These are phyloP conservation scores for Epichloe amarillans DNA, from an alignment of 2,329 filamentous ascomycete genomes.

Conservation along the genomic window DNA sequence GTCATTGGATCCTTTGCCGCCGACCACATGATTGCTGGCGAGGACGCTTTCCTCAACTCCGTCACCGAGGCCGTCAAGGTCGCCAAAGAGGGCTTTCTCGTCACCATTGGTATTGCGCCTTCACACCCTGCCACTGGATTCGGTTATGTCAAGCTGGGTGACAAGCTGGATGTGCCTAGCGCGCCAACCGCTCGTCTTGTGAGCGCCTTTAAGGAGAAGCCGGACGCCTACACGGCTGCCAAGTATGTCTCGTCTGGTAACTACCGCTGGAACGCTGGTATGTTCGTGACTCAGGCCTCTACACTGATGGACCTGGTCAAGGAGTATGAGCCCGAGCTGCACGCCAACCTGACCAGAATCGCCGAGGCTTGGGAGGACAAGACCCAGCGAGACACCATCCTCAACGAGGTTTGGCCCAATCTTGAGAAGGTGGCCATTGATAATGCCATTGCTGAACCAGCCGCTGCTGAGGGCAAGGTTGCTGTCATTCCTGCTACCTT, in stretches of 20 bases:
- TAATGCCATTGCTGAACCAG: constrained; percentile 15
- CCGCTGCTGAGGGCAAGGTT: constrained; percentile 14
- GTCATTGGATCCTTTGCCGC: constrained; percentile 15
- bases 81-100: constrained; percentile 14
- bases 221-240: constrained; percentile 14
- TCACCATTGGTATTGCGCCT: constrained; percentile 15
- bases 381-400: constrained; percentile 8
- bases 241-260: constrained; percentile 15
- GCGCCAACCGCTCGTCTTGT: constrained; percentile 13
- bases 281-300: constrained; percentile 16
- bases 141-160: constrained; percentile 15
- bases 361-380: constrained; percentile 14
- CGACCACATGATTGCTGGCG: constrained; percentile 16
- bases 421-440: constrained; percentile 15
- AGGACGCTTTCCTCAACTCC: constrained; percentile 14
- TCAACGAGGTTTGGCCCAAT: constrained; percentile 13
- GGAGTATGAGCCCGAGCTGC: constrained; percentile 12
- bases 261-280: constrained; percentile 16
- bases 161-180: constrained; percentile 9
- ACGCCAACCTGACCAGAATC: constrained; percentile 11
- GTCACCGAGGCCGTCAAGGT: constrained; percentile 15
- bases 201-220: constrained; percentile 15
- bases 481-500: constrained; percentile 15
- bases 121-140: constrained; percentile 16
- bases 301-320: constrained; percentile 14